Percentiles rank a stretch among this genome's conserved stretches.
phyloP scores from a whole-genome alignment of 140 eudicot species.

The Cichorium intybus region DNA sequence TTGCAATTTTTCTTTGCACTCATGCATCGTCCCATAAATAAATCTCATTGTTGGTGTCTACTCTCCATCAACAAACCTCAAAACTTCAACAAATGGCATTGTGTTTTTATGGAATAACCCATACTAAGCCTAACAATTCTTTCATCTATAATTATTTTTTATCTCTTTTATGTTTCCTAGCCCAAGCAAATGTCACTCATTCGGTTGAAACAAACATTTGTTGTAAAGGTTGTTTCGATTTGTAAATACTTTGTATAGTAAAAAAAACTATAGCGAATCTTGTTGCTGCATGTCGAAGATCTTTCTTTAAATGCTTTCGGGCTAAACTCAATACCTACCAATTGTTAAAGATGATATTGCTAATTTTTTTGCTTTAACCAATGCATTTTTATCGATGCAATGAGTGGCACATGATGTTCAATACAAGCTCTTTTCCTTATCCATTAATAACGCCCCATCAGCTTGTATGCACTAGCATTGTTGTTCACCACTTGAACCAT shows the following conservation, averaged over 20 bases:
- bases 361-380: conserved; percentile 1
- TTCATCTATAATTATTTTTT: neutral
- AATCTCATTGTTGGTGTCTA: neutral
- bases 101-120: neutral
- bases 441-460: too few species aligned
- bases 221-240: neutral
- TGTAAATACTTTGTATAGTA: neutral
- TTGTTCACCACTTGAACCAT: conserved; percentile 9
- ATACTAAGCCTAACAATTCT: neutral
- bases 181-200: conserved; percentile 1
- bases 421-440: too few species aligned
- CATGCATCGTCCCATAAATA: conserved; percentile 2
- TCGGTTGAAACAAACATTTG: conserved; percentile 11
- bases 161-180: neutral
- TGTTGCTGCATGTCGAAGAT: neutral
- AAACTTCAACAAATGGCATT: too few species aligned
- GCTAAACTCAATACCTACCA: conserved; percentile 9
- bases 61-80: neutral
- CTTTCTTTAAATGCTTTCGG: neutral
- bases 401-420: conserved; percentile 1
- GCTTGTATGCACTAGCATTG: conserved; percentile 12
- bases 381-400: conserved; percentile 1
- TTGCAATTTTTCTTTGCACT: conserved; percentile 1
- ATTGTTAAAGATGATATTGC: conserved; percentile 8
- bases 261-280: neutral